These are phyloP conservation scores for Chloranthus sessilifolius DNA, from an alignment of 164 flowering plant species.

Conservation along the genomic window DNA sequence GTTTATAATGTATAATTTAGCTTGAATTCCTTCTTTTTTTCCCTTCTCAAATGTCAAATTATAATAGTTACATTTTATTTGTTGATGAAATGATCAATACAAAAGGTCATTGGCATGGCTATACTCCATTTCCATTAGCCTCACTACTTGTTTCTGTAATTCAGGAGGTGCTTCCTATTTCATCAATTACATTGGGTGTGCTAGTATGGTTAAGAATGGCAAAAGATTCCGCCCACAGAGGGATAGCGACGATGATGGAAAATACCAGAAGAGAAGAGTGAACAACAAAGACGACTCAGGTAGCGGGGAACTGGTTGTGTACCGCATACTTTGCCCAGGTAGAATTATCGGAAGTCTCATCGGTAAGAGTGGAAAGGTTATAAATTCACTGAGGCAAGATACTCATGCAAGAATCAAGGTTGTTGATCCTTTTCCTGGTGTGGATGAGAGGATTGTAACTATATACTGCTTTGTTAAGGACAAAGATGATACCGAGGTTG, in stretches of 20 bases:
- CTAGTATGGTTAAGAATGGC: slow-evolving; percentile 62
- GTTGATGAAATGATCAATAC: too few species aligned
- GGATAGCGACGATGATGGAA: slow-evolving; percentile 34
- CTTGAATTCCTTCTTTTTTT: too few species aligned
- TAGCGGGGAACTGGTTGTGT: slow-evolving; percentile 60
- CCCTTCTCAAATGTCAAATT: too few species aligned
- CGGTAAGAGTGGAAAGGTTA: slow-evolving; percentile 91
- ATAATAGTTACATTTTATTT: too few species aligned
- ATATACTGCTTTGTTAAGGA: slow-evolving; percentile 73
- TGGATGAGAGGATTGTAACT: slow-evolving; percentile 66
- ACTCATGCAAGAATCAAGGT: slow-evolving; percentile 80
- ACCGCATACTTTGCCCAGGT: slow-evolving; percentile 89
- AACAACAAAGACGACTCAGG: slow-evolving; percentile 34
- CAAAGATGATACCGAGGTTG: slow-evolving; percentile 60
- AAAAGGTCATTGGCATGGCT: too few species aligned
- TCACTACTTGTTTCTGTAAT: not conserved
- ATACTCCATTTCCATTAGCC: too few species aligned
- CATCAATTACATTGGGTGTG: not conserved
- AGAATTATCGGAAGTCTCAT: slow-evolving; percentile 85
- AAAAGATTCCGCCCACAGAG: slow-evolving; percentile 50
- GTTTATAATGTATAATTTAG: too few species aligned
- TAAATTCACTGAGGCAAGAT: slow-evolving; percentile 81
- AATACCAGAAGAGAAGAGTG: slow-evolving; percentile 25
- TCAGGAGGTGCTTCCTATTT: not conserved
- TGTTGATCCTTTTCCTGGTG: slow-evolving; percentile 91